Evolutionary conservation across 306 rosid genomes (phyloP), one percentile per base, ranked within the genome.

Genomic region (Cucurbita moschata): DNA sequence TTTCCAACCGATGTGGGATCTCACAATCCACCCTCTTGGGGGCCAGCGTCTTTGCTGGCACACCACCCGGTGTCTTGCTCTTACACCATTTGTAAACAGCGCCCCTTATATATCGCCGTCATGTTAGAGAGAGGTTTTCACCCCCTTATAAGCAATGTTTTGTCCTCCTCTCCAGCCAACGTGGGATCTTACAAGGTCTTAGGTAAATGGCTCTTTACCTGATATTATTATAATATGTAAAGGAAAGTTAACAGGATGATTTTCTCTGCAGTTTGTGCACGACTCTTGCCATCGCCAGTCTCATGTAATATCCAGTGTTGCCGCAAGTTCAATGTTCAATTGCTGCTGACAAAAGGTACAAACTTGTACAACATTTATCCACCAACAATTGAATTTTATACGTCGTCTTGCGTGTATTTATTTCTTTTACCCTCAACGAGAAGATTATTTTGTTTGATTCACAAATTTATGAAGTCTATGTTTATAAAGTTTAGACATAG

Each of bases 211-310:
- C 26, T 2, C 1, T 26, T 26, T n/a, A n/a, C n/a, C n/a, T n/a
- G n/a, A n/a, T n/a, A n/a, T 30, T 16, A 67, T 47, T 38, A 68
- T 68, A 46, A 49, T 26, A 49, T 69, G 73, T 69, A 69, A 47
- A 69, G 73, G 21, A 69, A 68, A 69, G 16, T 69, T 69, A 46
- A 69, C 56, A 19, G 8, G 73, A 68, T 68, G 8, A 26, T 69
- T 69, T 14, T 69, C 57, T 69, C 21, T 69, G 73, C 73, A 69
- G 73, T 47, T 69, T 69, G 5, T 49, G 58, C 57, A 19, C 39
- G 18, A 44, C 38, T 8, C 72, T 44, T 44, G 39, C 35, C 49
- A n/a, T 39, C 9, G 68, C 30, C 52, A 64, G 35, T 40, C 9
- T 8, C 21, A 46, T 46, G 11, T 67, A 67, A 46, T 3, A 46